These are phyloP conservation scores for Myriosclerotinia curreyana DNA, from an alignment of 2,329 filamentous ascomycete genomes.

Conservation along the genomic window DNA sequence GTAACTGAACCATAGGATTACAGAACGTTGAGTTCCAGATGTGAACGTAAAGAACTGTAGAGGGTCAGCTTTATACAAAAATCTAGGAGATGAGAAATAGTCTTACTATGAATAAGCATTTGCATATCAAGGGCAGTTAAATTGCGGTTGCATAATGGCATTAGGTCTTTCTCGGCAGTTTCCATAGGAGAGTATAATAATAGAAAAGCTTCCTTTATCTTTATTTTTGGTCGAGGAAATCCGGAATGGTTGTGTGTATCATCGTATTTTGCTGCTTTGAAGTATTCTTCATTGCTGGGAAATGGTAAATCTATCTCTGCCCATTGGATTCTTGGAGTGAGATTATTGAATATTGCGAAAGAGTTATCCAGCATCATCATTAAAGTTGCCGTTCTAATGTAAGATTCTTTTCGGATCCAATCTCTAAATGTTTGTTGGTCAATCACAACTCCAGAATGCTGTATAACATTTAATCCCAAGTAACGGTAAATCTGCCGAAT, in stretches of 20 bases:
- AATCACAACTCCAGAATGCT: slow-evolving; percentile 33
- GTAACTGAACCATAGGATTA: slow-evolving; percentile 30
- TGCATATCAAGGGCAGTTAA: slow-evolving; percentile 38
- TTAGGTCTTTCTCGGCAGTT: slow-evolving; percentile 26
- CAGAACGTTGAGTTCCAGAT: slow-evolving; percentile 36
- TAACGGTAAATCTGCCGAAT: slow-evolving; percentile 34
- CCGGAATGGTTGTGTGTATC: slow-evolving; percentile 27
- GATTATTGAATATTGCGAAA: slow-evolving; percentile 39
- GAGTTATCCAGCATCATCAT: slow-evolving; percentile 38
- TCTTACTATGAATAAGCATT: slow-evolving; percentile 37
- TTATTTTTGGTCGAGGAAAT: slow-evolving; percentile 31
- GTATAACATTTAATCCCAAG: slow-evolving; percentile 31
- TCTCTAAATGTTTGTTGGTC: slow-evolving; percentile 33
- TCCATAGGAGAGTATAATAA: slow-evolving; percentile 30
- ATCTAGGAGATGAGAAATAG: background rate
- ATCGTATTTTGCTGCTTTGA: slow-evolving; percentile 33
- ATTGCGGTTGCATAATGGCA: slow-evolving; percentile 25
- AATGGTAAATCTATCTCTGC: slow-evolving; percentile 37
- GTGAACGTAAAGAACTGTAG: slow-evolving; percentile 36
- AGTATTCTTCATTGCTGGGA: slow-evolving; percentile 34
- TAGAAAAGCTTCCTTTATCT: slow-evolving; percentile 36
- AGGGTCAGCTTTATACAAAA: background rate
- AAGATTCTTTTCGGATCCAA: slow-evolving; percentile 37
- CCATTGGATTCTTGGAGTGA: slow-evolving; percentile 37
- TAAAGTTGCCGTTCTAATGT: slow-evolving; percentile 33